Evolutionary conservation across 257 asterid genomes (phyloP), one percentile per base, ranked within the genome.

Genomic region (Echium plantagineum): DNA sequence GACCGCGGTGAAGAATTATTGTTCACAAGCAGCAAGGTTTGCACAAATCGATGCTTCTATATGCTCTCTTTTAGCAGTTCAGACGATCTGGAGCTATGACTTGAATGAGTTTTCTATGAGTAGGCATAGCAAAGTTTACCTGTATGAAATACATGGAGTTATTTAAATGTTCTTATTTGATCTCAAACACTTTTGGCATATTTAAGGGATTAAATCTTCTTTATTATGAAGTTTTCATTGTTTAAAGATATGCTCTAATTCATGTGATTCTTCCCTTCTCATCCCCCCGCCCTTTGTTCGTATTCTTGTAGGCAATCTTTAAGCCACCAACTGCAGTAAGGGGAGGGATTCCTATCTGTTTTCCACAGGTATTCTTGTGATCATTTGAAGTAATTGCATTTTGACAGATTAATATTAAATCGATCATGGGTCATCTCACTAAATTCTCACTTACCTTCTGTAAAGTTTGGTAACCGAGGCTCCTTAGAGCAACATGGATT

Each of bases 331-430:
- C 76, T 62, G 89, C 90, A 66, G 93, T 77, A 46, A 81, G 97
- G 67, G 97, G 96, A 66, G 97, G 97, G 31, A 87, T 90, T 72
- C 87, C 95, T 17, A 81, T 87, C 57, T 87, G 89, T 75, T 90
- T 90, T 55, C 96, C 97, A 0, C 96, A 87, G 97, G 97, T 87
- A 76, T 17, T 64, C 19, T 17, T 21, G 15, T 20, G 49, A 66
- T 61, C 9, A 53, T 19, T 17, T 38, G 20, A 15, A 1, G 19
- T 24, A 35, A 20, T 24, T n/a, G n/a, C 13, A 9, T 26, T 54
- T 42, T 53, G 15, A 9, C 7, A 24, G 38, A 55, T 4, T 20
- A 58, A 55, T 21, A 19, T 18, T 38, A 38, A 53, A 58, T 47
- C 16, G 63, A 52, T 56, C 16, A 8, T 26, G 38, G 15, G 31